Evolutionary conservation across 495 filamentous ascomycete genomes (phyloP), one percentile per base, ranked within the genome.

Genomic region (Penicillium angulare): DNA sequence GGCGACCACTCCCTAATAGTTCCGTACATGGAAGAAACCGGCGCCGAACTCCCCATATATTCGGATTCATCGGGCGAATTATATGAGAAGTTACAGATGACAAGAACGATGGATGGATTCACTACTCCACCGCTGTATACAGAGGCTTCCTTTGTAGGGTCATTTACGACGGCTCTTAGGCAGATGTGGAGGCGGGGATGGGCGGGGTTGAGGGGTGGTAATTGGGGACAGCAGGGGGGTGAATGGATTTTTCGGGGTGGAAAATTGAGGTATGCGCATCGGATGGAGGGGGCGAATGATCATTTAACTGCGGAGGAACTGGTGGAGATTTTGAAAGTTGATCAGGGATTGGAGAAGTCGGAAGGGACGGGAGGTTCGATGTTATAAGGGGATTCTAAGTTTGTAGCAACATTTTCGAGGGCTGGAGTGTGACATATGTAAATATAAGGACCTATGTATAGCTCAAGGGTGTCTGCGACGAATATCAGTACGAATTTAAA

Each of bases 221-320:
- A 3, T 42, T 42, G 45, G 49, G 41, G 54, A 26, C 49, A 57
- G 35, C 57, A 65, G 35, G 62, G 62, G 0, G 59, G 62, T 0
- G 62, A 65, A 26, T 61, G 59, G 62, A 47, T 65, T 22, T 63
- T 65, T 32, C 53, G 53, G 3, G 13, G 42, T 5, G 59, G 56
- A 1, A 60, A 36, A 18, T 48, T 59, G 18, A 35, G 36, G 5
- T 63, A 53, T 55, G 51, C 57, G 4, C 59, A 65, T 53, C 56
- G 54, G 3, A 65, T 65, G 62, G 39, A 63, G 29, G 49, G 46
- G 22, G 23, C 47, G n/a, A 48, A 43, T 29, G 62, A 65, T 46
- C 62, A 65, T 52, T 46, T 65, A 15, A 63, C 62, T 15, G 62
- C 62, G n/a, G 49, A 53, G 13, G 46, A 49, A n/a, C 49, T 65